These are phyloP conservation scores for Ceratobasidium sp. DNA, from an alignment of 1,284 basidiomycete species.

Conservation along the genomic window DNA sequence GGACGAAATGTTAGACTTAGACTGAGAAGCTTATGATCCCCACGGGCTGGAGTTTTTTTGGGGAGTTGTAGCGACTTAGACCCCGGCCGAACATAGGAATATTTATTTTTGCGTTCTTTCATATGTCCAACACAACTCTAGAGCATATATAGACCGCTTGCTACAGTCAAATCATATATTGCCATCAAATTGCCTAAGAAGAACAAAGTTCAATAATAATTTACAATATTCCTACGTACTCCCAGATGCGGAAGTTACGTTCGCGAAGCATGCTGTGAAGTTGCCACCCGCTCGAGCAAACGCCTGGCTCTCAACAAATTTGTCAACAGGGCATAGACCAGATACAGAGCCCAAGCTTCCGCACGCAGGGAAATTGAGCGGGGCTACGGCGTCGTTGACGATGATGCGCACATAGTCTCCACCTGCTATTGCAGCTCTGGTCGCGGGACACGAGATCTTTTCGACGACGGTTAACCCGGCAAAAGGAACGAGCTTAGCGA, in stretches of 20 bases:
- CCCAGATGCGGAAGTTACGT: not conserved
- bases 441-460: conserved; percentile 28
- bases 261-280: conserved; percentile 26
- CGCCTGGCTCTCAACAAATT: conserved; percentile 47
- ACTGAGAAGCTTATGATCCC: no score
- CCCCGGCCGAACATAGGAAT: no score
- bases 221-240: no score
- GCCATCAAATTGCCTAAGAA: no score
- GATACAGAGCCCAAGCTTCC: conserved; percentile 38
- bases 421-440: not conserved
- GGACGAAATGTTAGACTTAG: no score
- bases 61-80: no score
- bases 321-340: conserved; percentile 48
- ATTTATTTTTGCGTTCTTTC: no score
- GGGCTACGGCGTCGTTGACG: conserved; percentile 49
- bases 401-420: conserved; percentile 48
- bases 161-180: no score
- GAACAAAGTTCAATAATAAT: no score
- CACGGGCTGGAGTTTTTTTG: no score
- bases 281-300: conserved; percentile 44
- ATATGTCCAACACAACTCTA: no score
- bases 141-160: no score
- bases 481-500: conserved; percentile 47
- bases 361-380: conserved; percentile 44
- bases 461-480: conserved; percentile 48